phyloP scores from a whole-genome alignment of 2,329 filamentous ascomycete species.

The Rhynchosporium secalis region DNA sequence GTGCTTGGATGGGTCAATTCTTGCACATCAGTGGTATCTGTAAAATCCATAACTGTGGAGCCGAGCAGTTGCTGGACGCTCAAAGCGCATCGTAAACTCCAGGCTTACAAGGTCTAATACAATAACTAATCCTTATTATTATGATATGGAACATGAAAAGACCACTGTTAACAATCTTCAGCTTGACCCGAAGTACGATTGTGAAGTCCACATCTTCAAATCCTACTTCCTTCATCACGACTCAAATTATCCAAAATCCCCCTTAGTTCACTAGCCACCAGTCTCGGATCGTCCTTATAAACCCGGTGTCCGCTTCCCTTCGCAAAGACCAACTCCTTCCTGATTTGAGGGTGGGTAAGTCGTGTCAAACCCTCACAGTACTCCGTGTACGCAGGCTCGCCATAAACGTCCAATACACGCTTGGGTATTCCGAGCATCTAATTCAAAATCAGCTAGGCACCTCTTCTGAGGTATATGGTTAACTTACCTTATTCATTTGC shows the following conservation, averaged over 20 bases:
- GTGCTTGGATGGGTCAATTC: too few relatives aligned
- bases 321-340: conserved; percentile 34
- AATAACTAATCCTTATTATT: too few relatives aligned
- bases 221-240: conserved; percentile 15
- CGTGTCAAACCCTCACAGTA: conserved; percentile 9
- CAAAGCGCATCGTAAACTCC: too few relatives aligned
- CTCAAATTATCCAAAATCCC: conserved; percentile 42
- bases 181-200: background rate
- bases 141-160: too few relatives aligned
- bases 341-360: conserved; percentile 1
- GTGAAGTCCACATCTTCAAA: background rate
- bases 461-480: too few relatives aligned
- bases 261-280: conserved; percentile 39
- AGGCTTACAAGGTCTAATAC: too few relatives aligned
- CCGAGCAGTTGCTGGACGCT: too few relatives aligned
- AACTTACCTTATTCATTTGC: background rate
- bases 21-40: too few relatives aligned
- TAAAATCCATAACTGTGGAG: too few relatives aligned
- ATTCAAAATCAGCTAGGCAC: background rate
- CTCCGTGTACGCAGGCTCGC: conserved; percentile 2
- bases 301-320: conserved; percentile 39
- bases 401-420: background rate
- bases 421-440: conserved; percentile 7
- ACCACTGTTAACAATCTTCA: too few relatives aligned
- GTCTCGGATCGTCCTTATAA: conserved; percentile 38